phyloP scores from a whole-genome alignment of 2,329 filamentous ascomycete species.

The Botrytis tulipae region DNA sequence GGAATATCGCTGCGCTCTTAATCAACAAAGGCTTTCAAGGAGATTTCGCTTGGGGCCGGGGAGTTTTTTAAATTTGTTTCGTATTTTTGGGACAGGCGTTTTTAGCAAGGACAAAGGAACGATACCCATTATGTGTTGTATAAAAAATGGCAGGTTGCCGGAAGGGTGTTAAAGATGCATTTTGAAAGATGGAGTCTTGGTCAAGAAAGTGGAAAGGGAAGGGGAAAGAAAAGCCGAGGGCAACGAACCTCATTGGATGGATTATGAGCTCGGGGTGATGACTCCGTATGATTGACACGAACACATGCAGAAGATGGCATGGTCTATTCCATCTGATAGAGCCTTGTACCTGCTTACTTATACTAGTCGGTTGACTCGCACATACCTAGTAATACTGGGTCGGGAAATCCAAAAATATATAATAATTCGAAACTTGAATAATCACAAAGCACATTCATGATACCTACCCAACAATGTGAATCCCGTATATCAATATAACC shows the following conservation, averaged over 20 bases:
- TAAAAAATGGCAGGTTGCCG: constrained; percentile 2
- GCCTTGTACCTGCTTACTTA: not conserved
- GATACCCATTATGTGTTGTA: constrained; percentile 29
- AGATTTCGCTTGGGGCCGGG: constrained; percentile 47
- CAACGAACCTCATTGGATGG: not conserved
- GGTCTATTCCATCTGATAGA: constrained; percentile 5
- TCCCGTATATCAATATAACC: not conserved
- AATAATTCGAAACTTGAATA: not conserved
- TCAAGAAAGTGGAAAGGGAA: not conserved
- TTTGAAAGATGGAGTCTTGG: constrained; percentile 1
- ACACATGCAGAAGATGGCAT: not conserved
- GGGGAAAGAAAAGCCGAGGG: not conserved
- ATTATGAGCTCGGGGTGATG: not conserved
- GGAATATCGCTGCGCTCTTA: constrained; percentile 62
- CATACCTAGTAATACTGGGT: not conserved
- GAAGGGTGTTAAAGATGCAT: constrained; percentile 11
- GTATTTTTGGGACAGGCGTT: constrained; percentile 27
- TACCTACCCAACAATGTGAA: not conserved
- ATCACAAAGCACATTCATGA: not conserved
- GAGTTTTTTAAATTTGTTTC: constrained; percentile 20
- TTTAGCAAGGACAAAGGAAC: constrained; percentile 25
- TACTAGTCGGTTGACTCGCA: not conserved
- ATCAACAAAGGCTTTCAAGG: constrained; percentile 65
- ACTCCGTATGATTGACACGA: not conserved
- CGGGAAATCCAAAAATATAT: not conserved